These are phyloP conservation scores for Graphilbum ipis-grandicollis DNA, from an alignment of 2,329 filamentous ascomycete genomes.

Conservation along the genomic window DNA sequence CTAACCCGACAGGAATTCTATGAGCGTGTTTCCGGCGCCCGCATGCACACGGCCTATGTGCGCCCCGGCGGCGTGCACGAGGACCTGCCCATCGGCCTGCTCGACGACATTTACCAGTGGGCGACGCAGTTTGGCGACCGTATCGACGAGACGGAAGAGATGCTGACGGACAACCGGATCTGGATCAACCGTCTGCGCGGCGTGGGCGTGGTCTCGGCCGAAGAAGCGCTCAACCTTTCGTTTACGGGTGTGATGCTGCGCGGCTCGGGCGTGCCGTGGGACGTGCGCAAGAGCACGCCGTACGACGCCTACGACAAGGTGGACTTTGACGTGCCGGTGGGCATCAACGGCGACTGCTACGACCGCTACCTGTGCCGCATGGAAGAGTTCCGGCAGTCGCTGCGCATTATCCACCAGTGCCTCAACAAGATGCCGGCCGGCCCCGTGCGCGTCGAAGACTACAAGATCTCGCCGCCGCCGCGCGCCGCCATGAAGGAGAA, in stretches of 20 bases:
- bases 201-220: conserved; percentile 76
- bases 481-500: conserved; percentile 99
- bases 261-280: conserved; percentile 89
- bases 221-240: conserved; percentile 90
- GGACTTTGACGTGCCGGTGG: conserved; percentile 94
- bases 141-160: conserved; percentile 96
- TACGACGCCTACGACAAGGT: conserved; percentile 98
- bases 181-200: conserved; percentile 90
- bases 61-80: conserved; percentile 92
- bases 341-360: conserved; percentile 95
- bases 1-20: conserved; percentile 98
- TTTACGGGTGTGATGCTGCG: conserved; percentile 97
- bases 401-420: conserved; percentile 97
- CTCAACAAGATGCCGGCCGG: conserved; percentile 97
- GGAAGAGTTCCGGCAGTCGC: conserved; percentile 97
- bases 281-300: conserved; percentile 88
- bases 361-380: conserved; percentile 97
- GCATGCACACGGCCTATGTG: conserved; percentile 92
- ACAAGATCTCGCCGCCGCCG: conserved; percentile 95
- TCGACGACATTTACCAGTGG: conserved; percentile 99
- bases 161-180: conserved; percentile 98
- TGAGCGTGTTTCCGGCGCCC: conserved; percentile 94
- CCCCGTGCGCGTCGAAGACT: conserved; percentile 90
- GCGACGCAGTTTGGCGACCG: conserved; percentile 97
- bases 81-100: conserved; percentile 79